Evolutionary conservation across 2,329 filamentous ascomycete species (phyloP), one percentile per base, ranked within the genome.

Genomic region (Madurella fahalii): DNA sequence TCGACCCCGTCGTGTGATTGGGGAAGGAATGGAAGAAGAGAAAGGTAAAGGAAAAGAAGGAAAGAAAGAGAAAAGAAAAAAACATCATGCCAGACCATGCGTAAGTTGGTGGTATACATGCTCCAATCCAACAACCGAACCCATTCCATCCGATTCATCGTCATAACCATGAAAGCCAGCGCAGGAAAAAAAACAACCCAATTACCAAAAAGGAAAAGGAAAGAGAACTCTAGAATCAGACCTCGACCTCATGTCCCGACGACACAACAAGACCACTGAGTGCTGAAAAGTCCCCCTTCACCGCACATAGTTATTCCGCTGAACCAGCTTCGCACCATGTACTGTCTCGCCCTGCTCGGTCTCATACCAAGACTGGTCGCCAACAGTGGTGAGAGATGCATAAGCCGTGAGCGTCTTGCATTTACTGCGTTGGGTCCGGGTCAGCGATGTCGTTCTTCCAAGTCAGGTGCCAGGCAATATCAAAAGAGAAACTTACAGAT

Each of bases 331-430:
- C 4, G 73, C 68, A 3, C 76, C 76, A 48, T 70, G 69, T 7
- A 78, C 66, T 45, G 72, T 69, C 58, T 77, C 72, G 4, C 68
- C 65, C 40, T 72, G 71, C n/a, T 73, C 71, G 3, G 70, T 74
- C 42, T 70, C 66, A 50, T 76, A 79, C 51, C 64, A 69, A 31
- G 75, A 78, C 44, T 71, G 65, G 39, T 70, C 66, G 43, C 76
- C 76, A 39, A 78, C 72, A 30, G 77, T 70, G 0, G 74, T 77
- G 54, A 79, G 60, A 2, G 73, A 76, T 40, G 74, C 73, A 54
- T 77, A 77, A 5, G 77, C 71, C 8, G 73, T 68, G 46, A 79
- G 66, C 4, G 63, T 69, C 55, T 69, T 71, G 63, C 76, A 79
- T 58, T 70, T 74, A 51, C 69, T 71, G 45, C 45, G 66, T 69